A percentile compares a stretch with the other conserved stretches of the same genome.
phyloP scores from a whole-genome alignment of 2,329 filamentous ascomycete genomes.

The Talaromyces sp. region DNA sequence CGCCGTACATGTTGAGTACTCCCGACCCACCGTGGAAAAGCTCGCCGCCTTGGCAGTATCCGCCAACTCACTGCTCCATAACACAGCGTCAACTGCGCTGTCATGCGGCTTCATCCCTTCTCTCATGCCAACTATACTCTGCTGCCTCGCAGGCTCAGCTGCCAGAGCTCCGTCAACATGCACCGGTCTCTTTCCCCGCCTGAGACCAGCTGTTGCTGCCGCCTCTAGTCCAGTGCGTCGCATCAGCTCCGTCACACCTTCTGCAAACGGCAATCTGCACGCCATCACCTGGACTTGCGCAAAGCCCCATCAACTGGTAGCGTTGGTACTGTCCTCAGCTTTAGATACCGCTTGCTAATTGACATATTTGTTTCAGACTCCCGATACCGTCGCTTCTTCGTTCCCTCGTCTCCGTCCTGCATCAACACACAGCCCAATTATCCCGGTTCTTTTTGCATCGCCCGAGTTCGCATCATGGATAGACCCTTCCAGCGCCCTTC shows the following conservation, averaged over 20 bases:
- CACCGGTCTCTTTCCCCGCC: background rate
- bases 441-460: conserved; percentile 33
- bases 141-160: background rate
- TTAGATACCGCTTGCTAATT: background rate
- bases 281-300: conserved; percentile 8
- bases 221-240: background rate
- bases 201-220: background rate
- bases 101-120: background rate
- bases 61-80: background rate
- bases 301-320: conserved; percentile 1
- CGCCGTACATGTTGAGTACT: background rate
- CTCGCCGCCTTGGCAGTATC: background rate
- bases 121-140: conserved; percentile 5
- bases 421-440: conserved; percentile 11
- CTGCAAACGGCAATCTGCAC: background rate
- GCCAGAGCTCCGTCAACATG: conserved; percentile 1
- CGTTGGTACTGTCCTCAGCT: conserved; percentile 20
- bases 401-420: conserved; percentile 12
- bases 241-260: background rate
- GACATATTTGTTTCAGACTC: conserved; percentile 11
- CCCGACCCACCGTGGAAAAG: background rate
- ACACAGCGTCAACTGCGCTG: background rate
- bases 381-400: conserved; percentile 14
- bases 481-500: conserved; percentile 25
- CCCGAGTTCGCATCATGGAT: conserved; percentile 34